Conservation (phyloP, 129 eudicot genomes). For the Flaveria sonorensis region DNA sequence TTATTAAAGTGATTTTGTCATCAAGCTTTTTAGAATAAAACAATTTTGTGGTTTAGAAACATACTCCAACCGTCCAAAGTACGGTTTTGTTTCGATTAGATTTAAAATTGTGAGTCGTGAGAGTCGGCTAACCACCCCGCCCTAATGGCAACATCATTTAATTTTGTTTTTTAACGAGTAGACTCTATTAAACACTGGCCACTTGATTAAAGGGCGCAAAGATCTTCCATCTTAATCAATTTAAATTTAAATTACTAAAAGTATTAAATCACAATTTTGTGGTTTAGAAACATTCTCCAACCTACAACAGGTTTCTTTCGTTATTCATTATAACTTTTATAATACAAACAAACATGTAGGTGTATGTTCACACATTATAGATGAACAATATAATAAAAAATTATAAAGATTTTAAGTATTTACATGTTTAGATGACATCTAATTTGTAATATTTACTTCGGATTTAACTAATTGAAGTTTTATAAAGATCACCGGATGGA, state of each 20-base stretch:
- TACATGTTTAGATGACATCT: too few relatives aligned
- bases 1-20: not conserved
- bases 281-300: too few relatives aligned
- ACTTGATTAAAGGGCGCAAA: not conserved
- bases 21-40: not conserved
- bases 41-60: not conserved
- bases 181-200: not conserved
- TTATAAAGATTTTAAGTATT: too few relatives aligned
- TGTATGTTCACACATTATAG: too few relatives aligned
- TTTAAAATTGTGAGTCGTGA: not conserved
- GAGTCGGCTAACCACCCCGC: conserved; percentile 22
- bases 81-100: not conserved
- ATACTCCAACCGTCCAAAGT: not conserved
- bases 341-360: too few relatives aligned
- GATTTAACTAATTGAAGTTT: too few relatives aligned
- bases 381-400: too few relatives aligned
- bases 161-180: not conserved
- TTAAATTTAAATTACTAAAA: not conserved
- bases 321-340: too few relatives aligned
- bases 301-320: not conserved
- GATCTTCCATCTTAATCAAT: not conserved
- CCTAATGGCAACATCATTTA: not conserved
- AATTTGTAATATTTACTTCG: too few relatives aligned
- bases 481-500: too few relatives aligned
- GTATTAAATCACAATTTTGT: not conserved